These are phyloP conservation scores for Candida cerambycidarum DNA, from an alignment of 805 yeast species.

Conservation along the genomic window DNA sequence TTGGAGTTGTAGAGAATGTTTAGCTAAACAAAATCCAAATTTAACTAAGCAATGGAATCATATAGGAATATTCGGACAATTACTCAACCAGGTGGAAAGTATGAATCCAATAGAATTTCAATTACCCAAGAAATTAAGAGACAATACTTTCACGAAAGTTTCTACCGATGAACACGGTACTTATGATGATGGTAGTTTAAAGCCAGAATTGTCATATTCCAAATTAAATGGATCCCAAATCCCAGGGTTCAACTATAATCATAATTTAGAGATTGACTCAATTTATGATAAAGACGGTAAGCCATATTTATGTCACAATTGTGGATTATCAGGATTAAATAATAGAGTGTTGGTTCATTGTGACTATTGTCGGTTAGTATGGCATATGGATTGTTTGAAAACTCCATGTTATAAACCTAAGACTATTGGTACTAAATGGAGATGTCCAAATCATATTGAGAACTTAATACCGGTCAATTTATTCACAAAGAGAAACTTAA, in stretches of 20 bases:
- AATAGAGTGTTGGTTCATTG: constrained; percentile 65
- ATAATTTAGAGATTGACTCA: constrained; percentile 58
- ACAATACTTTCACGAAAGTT: constrained; percentile 67
- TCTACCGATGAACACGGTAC: constrained; percentile 67
- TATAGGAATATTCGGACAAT: constrained; percentile 52
- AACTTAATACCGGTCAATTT: constrained; percentile 42
- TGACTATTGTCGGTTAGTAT: constrained; percentile 76
- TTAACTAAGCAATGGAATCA: constrained; percentile 23
- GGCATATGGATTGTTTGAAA: constrained; percentile 87
- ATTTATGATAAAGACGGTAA: constrained; percentile 68
- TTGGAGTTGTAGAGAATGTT: constrained; percentile 87
- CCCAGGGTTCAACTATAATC: constrained; percentile 41
- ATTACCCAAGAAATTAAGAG: constrained; percentile 69
- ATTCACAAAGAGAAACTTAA: constrained; percentile 44
- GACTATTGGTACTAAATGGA: constrained; percentile 79
- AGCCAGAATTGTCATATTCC: constrained; percentile 48
- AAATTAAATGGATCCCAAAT: constrained; percentile 35
- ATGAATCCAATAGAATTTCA: constrained; percentile 41
- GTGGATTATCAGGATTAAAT: constrained; percentile 67
- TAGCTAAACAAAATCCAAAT: constrained; percentile 37
- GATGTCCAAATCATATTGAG: constrained; percentile 83
- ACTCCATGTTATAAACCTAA: constrained; percentile 75
- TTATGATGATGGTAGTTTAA: constrained; percentile 51
- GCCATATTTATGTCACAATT: constrained; percentile 70
- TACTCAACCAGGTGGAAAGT: constrained; percentile 68